phyloP scores from a whole-genome alignment of 2,329 filamentous ascomycete species.

The Pyricularia pennisetigena region DNA sequence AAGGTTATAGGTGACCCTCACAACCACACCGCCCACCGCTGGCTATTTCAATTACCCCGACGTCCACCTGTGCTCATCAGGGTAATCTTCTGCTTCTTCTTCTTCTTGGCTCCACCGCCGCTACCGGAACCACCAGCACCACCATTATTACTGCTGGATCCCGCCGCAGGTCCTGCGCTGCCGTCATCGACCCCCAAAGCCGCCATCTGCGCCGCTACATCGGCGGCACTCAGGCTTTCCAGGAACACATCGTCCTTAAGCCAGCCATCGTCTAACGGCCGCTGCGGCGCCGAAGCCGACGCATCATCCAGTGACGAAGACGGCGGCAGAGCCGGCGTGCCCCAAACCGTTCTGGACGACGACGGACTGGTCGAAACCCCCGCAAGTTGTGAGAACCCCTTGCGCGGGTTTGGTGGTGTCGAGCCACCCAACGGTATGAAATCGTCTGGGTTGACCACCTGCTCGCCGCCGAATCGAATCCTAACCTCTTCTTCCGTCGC shows the following conservation, averaged over 20 bases:
- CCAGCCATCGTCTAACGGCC: constrained; percentile 66
- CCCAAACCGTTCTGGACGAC: constrained; percentile 78
- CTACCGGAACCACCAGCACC: constrained; percentile 14
- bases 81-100: constrained; percentile 65
- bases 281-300: constrained; percentile 25
- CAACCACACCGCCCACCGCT: not conserved
- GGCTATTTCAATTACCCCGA: constrained; percentile 22
- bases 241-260: constrained; percentile 72
- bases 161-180: constrained; percentile 9
- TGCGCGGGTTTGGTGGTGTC: constrained; percentile 45
- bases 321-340: constrained; percentile 60
- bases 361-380: constrained; percentile 75
- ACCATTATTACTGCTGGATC: constrained; percentile 9
- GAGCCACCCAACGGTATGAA: constrained; percentile 53
- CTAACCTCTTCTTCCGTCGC: constrained; percentile 29
- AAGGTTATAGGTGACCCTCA: not conserved
- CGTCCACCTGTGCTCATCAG: constrained; percentile 59
- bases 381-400: constrained; percentile 59
- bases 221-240: constrained; percentile 52
- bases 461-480: constrained; percentile 18
- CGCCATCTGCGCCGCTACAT: constrained; percentile 50
- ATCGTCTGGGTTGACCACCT: constrained; percentile 42
- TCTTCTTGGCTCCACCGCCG: constrained; percentile 43
- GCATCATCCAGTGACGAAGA: constrained; percentile 34
- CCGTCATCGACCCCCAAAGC: constrained; percentile 32